Base-by-base conservation (phyloP, 139 green algal genomes). In the Chlamydomonas asymmetrica region DNA sequence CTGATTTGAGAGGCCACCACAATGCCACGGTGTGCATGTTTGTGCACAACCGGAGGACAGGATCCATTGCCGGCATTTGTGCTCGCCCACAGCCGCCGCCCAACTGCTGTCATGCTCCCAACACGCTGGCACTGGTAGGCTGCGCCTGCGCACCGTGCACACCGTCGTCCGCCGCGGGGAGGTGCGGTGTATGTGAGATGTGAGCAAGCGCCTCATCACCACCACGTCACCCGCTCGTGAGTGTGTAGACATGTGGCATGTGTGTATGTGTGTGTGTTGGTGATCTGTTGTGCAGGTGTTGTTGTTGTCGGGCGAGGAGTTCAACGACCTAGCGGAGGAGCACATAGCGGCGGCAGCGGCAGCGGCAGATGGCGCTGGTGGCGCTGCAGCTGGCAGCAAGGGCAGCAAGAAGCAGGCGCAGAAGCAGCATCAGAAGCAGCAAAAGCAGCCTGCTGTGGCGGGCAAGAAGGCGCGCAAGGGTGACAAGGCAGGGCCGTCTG, bases 291-390 rank as follows among this genome's bases (percentile, higher is more conserved):
- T n/a, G 1, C 68, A 84, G 74, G 78, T 85, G 23, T 37, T 85
- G 57, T 76, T 88, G 50, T 69, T 88, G 75, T 83, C 49, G 16
- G 39, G 61, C 9, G 69, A 80, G 6, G 82, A 88, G 57, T 79
- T 83, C 38, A 43, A 82, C 20, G 77, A 85, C 65, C 70, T 84
- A 23, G 25, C 67, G 43, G 37, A 75, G 40, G 76, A 73, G 63
- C 70, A 79, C n/a, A 32, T 40, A 6, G 49, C 63, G 29, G 69
- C 66, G 29, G 20, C 39, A n/a, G 66, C 16, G 23, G 60, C 48
- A 39, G 60, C 63, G 1, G 41, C 29, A 1, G 59, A 74, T 20
- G 32, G 25, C 43, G 34, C 72, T 9, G 39, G 66, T 31, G 48
- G 59, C 22, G 61, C 52, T 2, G 39, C 63, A 13, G 71, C 45